Base-by-base conservation (phyloP, 2,329 filamentous ascomycete species). In the Domatiomyces globalis region DNA sequence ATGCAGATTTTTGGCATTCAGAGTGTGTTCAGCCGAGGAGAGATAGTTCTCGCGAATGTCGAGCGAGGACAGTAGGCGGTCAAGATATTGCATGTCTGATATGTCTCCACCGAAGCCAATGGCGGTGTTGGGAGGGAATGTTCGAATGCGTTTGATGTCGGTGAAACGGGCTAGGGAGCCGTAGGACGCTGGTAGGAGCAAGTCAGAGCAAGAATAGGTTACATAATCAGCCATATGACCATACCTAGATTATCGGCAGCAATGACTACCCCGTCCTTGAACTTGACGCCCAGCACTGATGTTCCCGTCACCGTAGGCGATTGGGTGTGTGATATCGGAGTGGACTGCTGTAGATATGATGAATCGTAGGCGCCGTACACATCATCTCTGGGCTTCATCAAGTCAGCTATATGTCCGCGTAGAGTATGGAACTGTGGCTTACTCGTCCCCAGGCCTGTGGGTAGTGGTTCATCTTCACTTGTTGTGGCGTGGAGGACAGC, bases 41-140 rank as follows among this genome's bases (percentile, higher is more conserved):
- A 77, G 77, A 75, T 98, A 96, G 66, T 87, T 84, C 75, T 96
- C 89, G 67, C 84, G 78, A 69, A 94, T 87, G 67, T 85, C 81
- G 62, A 96, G 84, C 57, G 86, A 84, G 65, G 79, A 83, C 61
- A 98, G 83, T 64, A 95, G 81, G 62, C 92, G 76, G 78, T 95
- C 85, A 61, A 98, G 81, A 75, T 94, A 94, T 75, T 98, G 92
- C 92, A 98, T 96, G 75, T 98, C 92, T 58, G 87, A 94, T 62
- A 98, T 84, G 73, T 98, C 92, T 68, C 92, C 92, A 68, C 88
- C 87, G 72, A 96, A 94, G 63, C 92, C 92, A 65, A 98, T 77
- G 54, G 96, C 79, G 27, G 87, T 83, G 58, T 83, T 80, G 59
- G 82, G 77, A 71, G 88, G 87, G 71, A 96, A 96, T 62, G 81